Evolutionary conservation across 2,329 filamentous ascomycete species (phyloP), one percentile per base, ranked within the genome.

Genomic region (Aspergillus sp.): DNA sequence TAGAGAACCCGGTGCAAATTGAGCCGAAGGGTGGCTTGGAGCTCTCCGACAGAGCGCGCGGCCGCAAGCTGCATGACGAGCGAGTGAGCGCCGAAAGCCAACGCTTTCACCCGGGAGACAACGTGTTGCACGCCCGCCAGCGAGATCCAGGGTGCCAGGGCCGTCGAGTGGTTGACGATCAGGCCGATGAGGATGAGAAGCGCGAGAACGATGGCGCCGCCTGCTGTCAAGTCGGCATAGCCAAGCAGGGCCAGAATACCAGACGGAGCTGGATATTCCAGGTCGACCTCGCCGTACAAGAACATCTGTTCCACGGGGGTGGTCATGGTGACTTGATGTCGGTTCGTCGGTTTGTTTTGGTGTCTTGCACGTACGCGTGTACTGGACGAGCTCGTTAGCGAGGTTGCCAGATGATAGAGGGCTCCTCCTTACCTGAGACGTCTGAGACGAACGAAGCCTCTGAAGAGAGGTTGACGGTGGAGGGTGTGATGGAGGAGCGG

Each of bases 271-370:
- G 29, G 32, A 10, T 6, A 22, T 10, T 35, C 33, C 14, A 12
- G 26, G 11, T 15, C 24, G 5, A 33, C 33, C 6, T 36, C 32
- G 8, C 42, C 44, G 24, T 35, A 44, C 10, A 45, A 26, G 24
- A 42, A 41, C 7, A 36, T 5, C 26, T 45, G 40, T n/a, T 45
- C 41, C 3, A 20, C 5, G 10, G 32, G 24, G 20, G 41, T 36
- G 10, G 37, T 34, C 45, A 47, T 48, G 15, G 28, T 35, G 15
- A 34, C n/a, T n/a, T n/a, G n/a, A 24, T n/a, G 12, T 15, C 10
- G 19, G n/a, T n/a, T 22, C 10, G 19, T 22, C 19, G 19, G 10
- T 22, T 22, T 22, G 5, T 22, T 22, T 5, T 22, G 19, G 19
- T 6, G 19, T 5, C 19, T 22, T 22, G n/a, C n/a, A n/a, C n/a